phyloP scores from a whole-genome alignment of 2,329 filamentous ascomycete species.

The Neonectria faginata region DNA sequence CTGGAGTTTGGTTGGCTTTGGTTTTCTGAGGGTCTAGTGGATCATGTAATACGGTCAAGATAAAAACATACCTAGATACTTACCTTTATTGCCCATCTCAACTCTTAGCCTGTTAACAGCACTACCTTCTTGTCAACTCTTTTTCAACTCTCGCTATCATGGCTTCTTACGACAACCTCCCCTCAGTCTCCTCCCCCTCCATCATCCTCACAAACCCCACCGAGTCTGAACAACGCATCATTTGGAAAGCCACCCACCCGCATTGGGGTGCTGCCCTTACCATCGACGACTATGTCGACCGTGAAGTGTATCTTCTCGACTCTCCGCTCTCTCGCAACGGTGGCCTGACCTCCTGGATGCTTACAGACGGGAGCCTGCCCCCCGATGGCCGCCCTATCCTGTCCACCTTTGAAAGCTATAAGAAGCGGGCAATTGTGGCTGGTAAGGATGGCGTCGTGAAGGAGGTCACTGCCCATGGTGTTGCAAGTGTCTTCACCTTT shows the following conservation, averaged over 20 bases:
- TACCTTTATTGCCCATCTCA: not conserved
- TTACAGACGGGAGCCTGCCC: conserved; percentile 60
- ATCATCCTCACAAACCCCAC: conserved; percentile 67
- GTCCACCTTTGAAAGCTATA: conserved; percentile 73
- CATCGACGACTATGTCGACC: conserved; percentile 66
- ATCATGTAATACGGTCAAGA: not conserved
- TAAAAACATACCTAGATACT: conserved; percentile 19
- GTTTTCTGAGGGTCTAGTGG: conserved; percentile 10
- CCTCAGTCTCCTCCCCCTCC: conserved; percentile 37
- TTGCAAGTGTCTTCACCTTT: conserved; percentile 84
- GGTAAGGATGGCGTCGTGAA: conserved; percentile 48
- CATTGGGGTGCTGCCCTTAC: conserved; percentile 71
- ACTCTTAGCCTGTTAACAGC: not conserved
- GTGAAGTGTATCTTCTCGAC: conserved; percentile 68
- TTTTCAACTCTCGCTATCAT: conserved; percentile 20
- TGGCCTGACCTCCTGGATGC: conserved; percentile 73
- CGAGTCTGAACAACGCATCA: conserved; percentile 62
- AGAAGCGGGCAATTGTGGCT: conserved; percentile 67
- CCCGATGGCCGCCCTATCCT: conserved; percentile 65
- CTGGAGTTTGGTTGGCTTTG: not conserved
- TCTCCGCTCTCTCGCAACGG: conserved; percentile 68
- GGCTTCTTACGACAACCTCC: conserved; percentile 39
- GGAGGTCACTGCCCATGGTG: conserved; percentile 76
- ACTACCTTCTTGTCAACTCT: not conserved
- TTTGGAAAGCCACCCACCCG: conserved; percentile 66